Evolutionary conservation across 148 eudicot genomes (phyloP).

Genomic region (Rhododendron ovatum): DNA sequence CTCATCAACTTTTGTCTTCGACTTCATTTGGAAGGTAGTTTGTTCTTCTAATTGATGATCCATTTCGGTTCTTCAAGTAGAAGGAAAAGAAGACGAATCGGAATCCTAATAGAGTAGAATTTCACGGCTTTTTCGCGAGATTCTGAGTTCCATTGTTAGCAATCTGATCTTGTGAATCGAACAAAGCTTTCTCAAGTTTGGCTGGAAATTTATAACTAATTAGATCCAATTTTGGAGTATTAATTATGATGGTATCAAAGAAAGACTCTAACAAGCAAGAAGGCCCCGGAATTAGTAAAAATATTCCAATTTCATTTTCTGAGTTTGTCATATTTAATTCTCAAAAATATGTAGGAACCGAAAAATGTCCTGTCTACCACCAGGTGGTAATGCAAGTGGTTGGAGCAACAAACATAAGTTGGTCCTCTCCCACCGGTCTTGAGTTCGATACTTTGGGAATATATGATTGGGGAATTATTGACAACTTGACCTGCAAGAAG

Average conservation of each 20-base stretch:
- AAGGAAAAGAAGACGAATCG: neutral
- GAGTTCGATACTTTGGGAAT: no score
- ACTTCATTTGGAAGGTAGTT: neutral
- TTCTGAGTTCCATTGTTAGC: neutral
- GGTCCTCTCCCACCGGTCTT: no score
- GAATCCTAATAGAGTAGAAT: neutral
- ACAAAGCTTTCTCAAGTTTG: neutral
- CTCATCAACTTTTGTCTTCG: conserved; percentile 17
- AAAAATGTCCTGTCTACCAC: neutral
- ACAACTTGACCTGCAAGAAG: no score
- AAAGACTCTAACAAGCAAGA: no score
- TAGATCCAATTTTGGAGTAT: neutral
- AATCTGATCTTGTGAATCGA: neutral
- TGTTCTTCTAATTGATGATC: neutral
- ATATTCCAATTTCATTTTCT: no score
- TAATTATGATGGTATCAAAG: no score
- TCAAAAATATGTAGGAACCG: neutral
- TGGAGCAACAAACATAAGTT: neutral
- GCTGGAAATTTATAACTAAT: neutral
- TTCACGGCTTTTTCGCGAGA: no score
- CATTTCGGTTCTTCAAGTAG: neutral
- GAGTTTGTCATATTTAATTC: neutral
- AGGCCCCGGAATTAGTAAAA: neutral
- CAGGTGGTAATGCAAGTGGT: no score
- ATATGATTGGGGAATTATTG: no score